Base-by-base conservation (phyloP, 257 asterid genomes). In the Henckelia pumila region DNA sequence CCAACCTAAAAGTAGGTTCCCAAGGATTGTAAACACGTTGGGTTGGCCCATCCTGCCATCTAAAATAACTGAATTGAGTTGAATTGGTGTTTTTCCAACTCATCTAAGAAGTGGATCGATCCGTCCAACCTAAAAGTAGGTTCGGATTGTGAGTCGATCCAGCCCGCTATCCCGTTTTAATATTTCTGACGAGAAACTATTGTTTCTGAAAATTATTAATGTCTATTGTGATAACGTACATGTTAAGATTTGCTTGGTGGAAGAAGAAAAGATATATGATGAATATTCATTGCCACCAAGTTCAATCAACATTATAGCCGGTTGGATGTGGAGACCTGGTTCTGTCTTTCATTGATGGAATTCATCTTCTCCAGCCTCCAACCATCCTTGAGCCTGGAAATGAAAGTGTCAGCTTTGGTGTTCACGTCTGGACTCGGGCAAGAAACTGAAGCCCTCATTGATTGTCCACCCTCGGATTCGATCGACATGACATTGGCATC, bases 351-450 rank as follows among this genome's bases (percentile, higher is more conserved):
- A 37, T 73, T 80, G 20, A 79, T 10, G 1, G 96, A 85, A 60
- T 83, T 87, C 71, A 89, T 76, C 70, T 89, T 92, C 76, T 92
- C 98, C 53, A 86, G 59, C 69, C 85, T 81, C 98, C 98, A 92
- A 60, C 85, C 95, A 37, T 77, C 87, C 49, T 85, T 75, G 57
- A 82, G 90, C 80, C 96, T 77, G 1, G 98, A 95, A 30, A 92
- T 92, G 81, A 89, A 89, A 55, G 62, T 71, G 69, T 83, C 96
- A 7, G 96, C 98, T 76, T 89, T 85, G 9, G 59, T 55, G 70
- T 92, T 92, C 7, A 89, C 98, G 65, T 92, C 96, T 29, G 96
- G 98, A 81, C 98, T 92, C 14, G 96, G 95, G 32, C 96, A 92
- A 21, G 63, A 52, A 30, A 83, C 67, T 22, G 95, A 73, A 33